Evolutionary conservation across 2,329 filamentous ascomycete species (phyloP), one percentile per base, ranked within the genome.

Genomic region (Aspergillus puulaauensis): DNA sequence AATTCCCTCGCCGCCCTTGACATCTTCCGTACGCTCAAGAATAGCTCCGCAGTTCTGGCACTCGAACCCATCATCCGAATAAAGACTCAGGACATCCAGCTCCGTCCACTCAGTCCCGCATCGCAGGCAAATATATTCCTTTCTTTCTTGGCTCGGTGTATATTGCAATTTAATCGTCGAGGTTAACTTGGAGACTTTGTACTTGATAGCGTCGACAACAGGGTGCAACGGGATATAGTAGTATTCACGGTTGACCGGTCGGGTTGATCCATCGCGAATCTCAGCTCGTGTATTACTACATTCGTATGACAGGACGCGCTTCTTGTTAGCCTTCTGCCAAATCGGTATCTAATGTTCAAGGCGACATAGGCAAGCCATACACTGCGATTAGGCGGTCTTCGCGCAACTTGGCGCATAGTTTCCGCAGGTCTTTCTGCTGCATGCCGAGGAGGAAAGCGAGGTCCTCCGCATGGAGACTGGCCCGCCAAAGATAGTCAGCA

Each of bases 201-300:
- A 99, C 75, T 99, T 99, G 77, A 96, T 96, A 49, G 91, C 91
- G 76, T 99, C 95, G 69, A 99, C 91, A 37, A 93, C 91, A 57
- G 91, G 90, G 59, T 95, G 91, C 70, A 96, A 96, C 73, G 97
- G 93, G 72, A 99, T 93, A 76, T 91, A 99, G 79, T 96, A 99
- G 82, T 96, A 99, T 61, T 93, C 96, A 68, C 91, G 86, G 71
- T 89, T 92, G 64, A 90, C 88, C 5, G 91, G 89, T 52, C 92
- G 88, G 57, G 90, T 88, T 59, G 92, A 90, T 52, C 90, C 91
- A 70, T 93, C 90, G 64, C 88, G 87, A 55, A 90, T 79, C 72
- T 96, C 92, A 50, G 87, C 85, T 60, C 91, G 87, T 33, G 87
- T 86, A 73, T 88, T 87, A 68, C 84, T 90, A 69, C 43, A 51